Conservation (phyloP, 306 rosid species). For the Adenanthera pavonina region DNA sequence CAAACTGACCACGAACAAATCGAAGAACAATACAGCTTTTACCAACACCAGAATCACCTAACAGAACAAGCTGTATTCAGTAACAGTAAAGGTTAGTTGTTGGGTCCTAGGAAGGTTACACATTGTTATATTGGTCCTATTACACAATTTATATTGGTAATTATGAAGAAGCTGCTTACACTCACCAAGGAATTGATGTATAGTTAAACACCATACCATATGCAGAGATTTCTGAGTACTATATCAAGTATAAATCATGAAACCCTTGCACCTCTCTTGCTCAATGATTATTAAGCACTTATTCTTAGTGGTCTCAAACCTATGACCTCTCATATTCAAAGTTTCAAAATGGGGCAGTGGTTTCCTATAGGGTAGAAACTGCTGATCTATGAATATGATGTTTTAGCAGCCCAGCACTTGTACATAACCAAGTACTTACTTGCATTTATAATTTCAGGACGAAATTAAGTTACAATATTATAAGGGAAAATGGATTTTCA, state of each 20-base stretch:
- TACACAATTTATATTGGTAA: conserved; percentile 15
- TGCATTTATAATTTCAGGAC: neutral
- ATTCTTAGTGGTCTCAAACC: neutral
- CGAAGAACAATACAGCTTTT: conserved; percentile 98
- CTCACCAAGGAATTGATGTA: conserved; percentile 8
- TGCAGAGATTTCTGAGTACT: neutral
- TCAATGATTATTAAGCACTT: neutral
- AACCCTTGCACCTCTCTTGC: conserved; percentile 5
- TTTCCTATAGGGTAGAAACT: conserved; percentile 3
- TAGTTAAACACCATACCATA: neutral
- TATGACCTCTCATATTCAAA: neutral
- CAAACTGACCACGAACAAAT: conserved; percentile 99
- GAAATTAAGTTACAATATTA: conserved; percentile 16
- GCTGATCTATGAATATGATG: neutral
- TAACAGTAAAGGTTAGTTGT: conserved; percentile 41
- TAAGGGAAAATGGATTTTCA: neutral
- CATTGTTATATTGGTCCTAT: conserved; percentile 16
- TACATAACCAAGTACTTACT: neutral
- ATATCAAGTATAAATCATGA: neutral
- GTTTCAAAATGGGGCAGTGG: neutral
- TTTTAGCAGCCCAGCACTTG: neutral
- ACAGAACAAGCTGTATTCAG: conserved; percentile 81
- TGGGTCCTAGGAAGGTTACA: conserved; percentile 24
- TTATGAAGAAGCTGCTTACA: neutral
- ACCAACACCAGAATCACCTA: conserved; percentile 99